Base-by-base conservation (phyloP, 129 eudicot species). In the Chrysanthemum lavandulifolium region DNA sequence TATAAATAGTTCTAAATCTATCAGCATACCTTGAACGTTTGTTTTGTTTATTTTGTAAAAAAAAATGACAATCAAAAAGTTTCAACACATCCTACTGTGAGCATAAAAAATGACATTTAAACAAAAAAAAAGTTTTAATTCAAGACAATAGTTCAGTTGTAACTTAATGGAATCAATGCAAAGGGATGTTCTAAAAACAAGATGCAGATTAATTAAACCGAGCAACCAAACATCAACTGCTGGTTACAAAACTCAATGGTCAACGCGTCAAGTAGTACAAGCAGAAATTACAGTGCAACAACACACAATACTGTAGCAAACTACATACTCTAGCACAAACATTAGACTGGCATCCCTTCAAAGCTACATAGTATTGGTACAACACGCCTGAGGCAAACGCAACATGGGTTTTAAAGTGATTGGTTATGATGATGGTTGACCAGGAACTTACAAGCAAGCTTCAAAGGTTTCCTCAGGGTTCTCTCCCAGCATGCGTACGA, bases 401-500 rank as follows among this genome's bases (percentile, higher is more conserved):
- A 51, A 53, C 57, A 69, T 10, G 15, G 27, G 10, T 43, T 61
- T 61, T 74, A 69, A 68, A 10, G 65, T 52, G 65, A 72, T 23
- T 36, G 45, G 45, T 62, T 31, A 50, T 10, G 53, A 50, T 10
- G 53, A 74, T 27, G 43, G 57, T 50, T 61, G 19, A 36, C 6
- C 8, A 36, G 1, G 45, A 65, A 51, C 75, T 64, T 70, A 23
- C 74, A 62, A 14, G 43, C 75, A 63, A 48, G 84, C 80, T 75
- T 82, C 87, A 61, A 36, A 68, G 73, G 80, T 59, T 59, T 78
- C 82, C 47, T 40, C 47, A 40, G 47, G 47, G 25, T 23, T 23
- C 25, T 87, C 59, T 16, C 84, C 85, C 13, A 85, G 77, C 96
- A 89, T 78, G 2, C 74, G 95, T 21, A 93, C 92, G 29, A 93